These are phyloP conservation scores for Cymbidium sinense DNA, from an alignment of 106 monocot genomes.

Conservation along the genomic window DNA sequence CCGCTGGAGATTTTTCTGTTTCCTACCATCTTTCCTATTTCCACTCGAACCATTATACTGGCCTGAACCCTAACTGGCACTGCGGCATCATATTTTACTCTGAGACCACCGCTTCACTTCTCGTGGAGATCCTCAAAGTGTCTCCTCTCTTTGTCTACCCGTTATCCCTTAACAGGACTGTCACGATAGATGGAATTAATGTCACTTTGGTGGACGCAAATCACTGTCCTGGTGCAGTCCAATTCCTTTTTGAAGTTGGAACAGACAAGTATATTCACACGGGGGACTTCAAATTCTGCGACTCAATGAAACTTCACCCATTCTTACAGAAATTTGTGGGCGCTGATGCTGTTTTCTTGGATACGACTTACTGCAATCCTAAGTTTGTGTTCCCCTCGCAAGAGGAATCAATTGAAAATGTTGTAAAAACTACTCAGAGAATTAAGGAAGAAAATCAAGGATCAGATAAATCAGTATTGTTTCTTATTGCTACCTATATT, in stretches of 20 bases:
- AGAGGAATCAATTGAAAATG: constrained; percentile 64
- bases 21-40: constrained; percentile 94
- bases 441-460: no score
- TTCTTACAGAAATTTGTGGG: constrained; percentile 53
- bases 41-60: constrained; percentile 89
- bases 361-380: constrained; percentile 94
- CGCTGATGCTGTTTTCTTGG: constrained; percentile 78
- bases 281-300: no score
- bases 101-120: constrained; percentile 53
- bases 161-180: constrained; percentile 33
- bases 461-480: no score
- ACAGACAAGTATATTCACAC: no score
- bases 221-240: no score
- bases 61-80: constrained; percentile 57
- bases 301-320: constrained; percentile 45
- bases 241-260: no score
- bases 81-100: constrained; percentile 78
- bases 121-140: constrained; percentile 43
- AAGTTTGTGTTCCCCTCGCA: no score
- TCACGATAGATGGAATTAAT: constrained; percentile 58
- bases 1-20: constrained; percentile 77
- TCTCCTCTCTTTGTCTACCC: constrained; percentile 25
- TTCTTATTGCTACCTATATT: no score
- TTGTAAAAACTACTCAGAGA: constrained; percentile 43
- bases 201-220: constrained; percentile 37